phyloP scores from a whole-genome alignment of 805 yeast genomes.

The Yamadazyma laniorum region DNA sequence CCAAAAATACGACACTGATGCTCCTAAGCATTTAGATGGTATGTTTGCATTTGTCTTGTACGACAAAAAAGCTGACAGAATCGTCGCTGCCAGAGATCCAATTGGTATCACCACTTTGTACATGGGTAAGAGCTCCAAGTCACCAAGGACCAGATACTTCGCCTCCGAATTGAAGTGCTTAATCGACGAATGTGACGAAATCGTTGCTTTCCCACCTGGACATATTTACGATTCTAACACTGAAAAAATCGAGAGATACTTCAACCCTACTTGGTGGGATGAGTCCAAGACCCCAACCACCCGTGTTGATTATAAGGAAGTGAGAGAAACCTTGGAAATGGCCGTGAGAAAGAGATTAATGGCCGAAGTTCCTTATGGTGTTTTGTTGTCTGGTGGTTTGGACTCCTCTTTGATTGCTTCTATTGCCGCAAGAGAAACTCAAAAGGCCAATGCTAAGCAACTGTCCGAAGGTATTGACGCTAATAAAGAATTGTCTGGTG shows the following conservation, averaged over 20 bases:
- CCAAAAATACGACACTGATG: conserved; percentile 80
- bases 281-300: conserved; percentile 69
- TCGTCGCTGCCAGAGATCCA: conserved; percentile 97
- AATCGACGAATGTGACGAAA: conserved; percentile 90
- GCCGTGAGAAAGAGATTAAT: conserved; percentile 98
- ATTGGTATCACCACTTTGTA: conserved; percentile 95
- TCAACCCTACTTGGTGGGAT: conserved; percentile 94
- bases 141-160: conserved; percentile 78
- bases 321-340: conserved; percentile 82
- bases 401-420: conserved; percentile 96
- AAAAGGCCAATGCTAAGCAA: conserved; percentile 53
- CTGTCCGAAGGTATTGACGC: conserved; percentile 54
- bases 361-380: conserved; percentile 99
- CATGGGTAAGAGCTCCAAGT: conserved; percentile 77
- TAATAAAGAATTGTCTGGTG: conserved; percentile 79
- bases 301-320: conserved; percentile 66
- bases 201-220: conserved; percentile 96
- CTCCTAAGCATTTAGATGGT: conserved; percentile 93
- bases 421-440: conserved; percentile 95
- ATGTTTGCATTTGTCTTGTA: conserved; percentile 96
- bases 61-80: conserved; percentile 80
- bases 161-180: conserved; percentile 95
- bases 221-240: conserved; percentile 92
- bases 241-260: conserved; percentile 83
- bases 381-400: conserved; percentile 92